Percentiles rank a stretch among this genome's conserved stretches.
phyloP scores from a whole-genome alignment of 2,329 filamentous ascomycete genomes.

The Lanzia echinophila region DNA sequence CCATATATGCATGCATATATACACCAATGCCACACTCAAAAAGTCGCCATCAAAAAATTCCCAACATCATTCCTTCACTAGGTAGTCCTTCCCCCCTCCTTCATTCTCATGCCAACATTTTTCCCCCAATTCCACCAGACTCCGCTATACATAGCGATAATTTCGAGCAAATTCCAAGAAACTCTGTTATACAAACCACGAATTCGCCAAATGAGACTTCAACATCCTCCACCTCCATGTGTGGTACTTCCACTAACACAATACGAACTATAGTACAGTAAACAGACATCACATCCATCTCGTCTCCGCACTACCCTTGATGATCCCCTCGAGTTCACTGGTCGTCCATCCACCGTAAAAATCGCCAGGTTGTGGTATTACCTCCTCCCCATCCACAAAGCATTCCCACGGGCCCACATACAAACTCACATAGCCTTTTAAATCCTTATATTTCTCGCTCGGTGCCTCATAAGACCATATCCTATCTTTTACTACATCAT shows the following conservation, averaged over 20 bases:
- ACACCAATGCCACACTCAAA: no score
- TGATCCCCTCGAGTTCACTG: slow-evolving; percentile 47
- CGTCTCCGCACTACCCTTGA: slow-evolving; percentile 36
- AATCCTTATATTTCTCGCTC: slow-evolving; percentile 42
- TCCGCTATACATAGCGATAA: no score
- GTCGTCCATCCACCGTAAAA: slow-evolving; percentile 62
- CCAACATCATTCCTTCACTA: no score
- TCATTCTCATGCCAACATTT: no score
- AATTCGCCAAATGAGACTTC: no score
- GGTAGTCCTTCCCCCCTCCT: no score
- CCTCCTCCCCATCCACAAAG: slow-evolving; percentile 54
- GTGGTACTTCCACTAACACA: background rate
- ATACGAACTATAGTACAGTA: background rate
- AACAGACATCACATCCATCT: slow-evolving; percentile 17
- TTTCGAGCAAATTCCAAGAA: no score
- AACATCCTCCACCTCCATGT: no score
- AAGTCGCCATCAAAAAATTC: no score
- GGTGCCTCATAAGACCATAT: slow-evolving; percentile 55
- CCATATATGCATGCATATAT: no score
- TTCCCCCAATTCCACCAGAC: no score
- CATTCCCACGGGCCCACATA: slow-evolving; percentile 58
- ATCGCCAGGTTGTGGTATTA: slow-evolving; percentile 52
- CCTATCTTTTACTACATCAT: slow-evolving; percentile 38
- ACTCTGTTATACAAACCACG: no score
- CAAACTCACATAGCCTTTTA: slow-evolving; percentile 52